phyloP scores from a whole-genome alignment of 805 yeast species.

The Sugiyamaella smithiae region DNA sequence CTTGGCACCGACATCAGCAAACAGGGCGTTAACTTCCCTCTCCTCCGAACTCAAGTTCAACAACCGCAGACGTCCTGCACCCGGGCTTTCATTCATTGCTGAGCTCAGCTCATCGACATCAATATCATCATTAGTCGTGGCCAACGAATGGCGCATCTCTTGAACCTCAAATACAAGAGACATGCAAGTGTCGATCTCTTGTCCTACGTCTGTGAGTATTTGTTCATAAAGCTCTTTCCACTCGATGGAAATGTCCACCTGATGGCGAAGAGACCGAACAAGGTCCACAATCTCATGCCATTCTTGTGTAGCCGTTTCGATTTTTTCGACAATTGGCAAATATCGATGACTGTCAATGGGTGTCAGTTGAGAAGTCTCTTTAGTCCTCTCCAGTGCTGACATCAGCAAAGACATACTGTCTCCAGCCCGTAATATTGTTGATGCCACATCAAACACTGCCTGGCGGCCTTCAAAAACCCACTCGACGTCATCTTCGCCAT shows the following conservation, averaged over 20 bases:
- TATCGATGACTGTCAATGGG: background rate
- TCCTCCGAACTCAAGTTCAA: conserved; percentile 22
- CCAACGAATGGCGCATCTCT: conserved; percentile 17
- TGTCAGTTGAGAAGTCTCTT: conserved; percentile 5
- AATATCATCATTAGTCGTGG: background rate
- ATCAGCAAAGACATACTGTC: conserved; percentile 24
- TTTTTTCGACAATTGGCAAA: conserved; percentile 20
- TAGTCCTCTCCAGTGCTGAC: conserved; percentile 21
- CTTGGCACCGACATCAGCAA: conserved; percentile 19
- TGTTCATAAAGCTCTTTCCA: conserved; percentile 29
- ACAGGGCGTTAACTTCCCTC: conserved; percentile 17
- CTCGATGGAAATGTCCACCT: conserved; percentile 27
- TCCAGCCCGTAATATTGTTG: conserved; percentile 22
- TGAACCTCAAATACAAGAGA: conserved; percentile 23
- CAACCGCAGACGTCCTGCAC: conserved; percentile 16
- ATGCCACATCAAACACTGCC: conserved; percentile 21
- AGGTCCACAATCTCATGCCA: conserved; percentile 24
- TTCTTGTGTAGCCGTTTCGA: conserved; percentile 21
- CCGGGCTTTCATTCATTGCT: conserved; percentile 20
- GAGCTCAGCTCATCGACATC: conserved; percentile 16
- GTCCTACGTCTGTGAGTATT: conserved; percentile 26
- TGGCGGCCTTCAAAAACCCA: conserved; percentile 28
- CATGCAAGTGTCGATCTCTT: conserved; percentile 24
- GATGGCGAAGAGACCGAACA: conserved; percentile 17
- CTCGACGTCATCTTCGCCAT: conserved; percentile 26